Evolutionary conservation across 129 eudicot genomes (phyloP).

Genomic region (Arctium minus): DNA sequence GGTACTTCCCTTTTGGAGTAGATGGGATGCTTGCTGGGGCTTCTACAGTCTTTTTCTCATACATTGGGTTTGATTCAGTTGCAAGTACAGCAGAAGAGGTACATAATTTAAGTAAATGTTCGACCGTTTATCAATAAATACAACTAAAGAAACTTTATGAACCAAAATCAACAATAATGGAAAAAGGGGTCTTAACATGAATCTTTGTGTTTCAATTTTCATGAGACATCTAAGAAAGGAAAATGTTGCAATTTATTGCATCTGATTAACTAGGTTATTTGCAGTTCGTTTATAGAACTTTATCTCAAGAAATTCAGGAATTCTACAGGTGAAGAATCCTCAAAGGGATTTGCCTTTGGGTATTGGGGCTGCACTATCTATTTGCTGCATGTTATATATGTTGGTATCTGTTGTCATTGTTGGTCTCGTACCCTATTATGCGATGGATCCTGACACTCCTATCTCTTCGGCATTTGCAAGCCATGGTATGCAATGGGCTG

Average conservation of each 20-base stretch:
- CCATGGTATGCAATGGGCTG: slow-evolving; percentile 91
- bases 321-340: slow-evolving; percentile 80
- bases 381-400: slow-evolving; percentile 90
- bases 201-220: background rate
- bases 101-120: background rate
- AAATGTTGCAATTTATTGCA: too few relatives aligned
- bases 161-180: background rate
- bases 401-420: slow-evolving; percentile 90
- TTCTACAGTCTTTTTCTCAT: slow-evolving; percentile 93
- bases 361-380: slow-evolving; percentile 80
- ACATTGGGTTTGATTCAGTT: slow-evolving; percentile 96
- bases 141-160: background rate
- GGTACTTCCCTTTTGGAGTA: slow-evolving; percentile 87
- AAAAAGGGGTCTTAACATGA: background rate
- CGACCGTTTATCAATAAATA: background rate
- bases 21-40: slow-evolving; percentile 99
- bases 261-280: too few relatives aligned
- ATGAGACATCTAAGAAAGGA: background rate
- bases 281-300: too few relatives aligned
- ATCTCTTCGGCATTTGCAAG: slow-evolving; percentile 91
- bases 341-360: slow-evolving; percentile 93
- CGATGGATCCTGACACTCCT: slow-evolving; percentile 95
- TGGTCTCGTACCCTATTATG: slow-evolving; percentile 91
- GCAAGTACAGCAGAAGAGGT: slow-evolving; percentile 99
- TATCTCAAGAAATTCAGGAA: background rate